phyloP scores from a whole-genome alignment of 306 rosid species.

The Pterocarpus macrocarpus region DNA sequence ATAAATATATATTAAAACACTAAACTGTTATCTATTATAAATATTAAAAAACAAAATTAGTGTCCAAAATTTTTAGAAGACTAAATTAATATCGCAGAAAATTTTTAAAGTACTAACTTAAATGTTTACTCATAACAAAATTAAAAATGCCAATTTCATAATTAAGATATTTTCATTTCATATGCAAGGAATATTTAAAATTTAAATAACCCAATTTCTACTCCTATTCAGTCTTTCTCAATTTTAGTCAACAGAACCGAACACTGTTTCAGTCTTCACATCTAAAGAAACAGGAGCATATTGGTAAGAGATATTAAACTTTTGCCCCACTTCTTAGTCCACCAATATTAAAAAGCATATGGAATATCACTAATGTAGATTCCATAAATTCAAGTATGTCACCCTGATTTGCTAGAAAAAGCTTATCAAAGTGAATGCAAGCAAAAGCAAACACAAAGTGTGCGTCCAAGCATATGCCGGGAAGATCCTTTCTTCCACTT shows the following conservation, averaged over 20 bases:
- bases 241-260: not conserved
- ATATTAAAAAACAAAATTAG: too few species aligned
- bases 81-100: too few species aligned
- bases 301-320: constrained; percentile 15
- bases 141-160: too few species aligned
- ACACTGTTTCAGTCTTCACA: not conserved
- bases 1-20: too few species aligned
- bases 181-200: too few species aligned
- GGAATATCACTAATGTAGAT: constrained; percentile 28
- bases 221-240: not conserved
- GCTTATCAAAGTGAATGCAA: not conserved
- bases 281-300: not conserved
- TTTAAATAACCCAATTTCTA: not conserved
- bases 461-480: constrained; percentile 28
- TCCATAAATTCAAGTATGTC: not conserved
- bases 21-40: too few species aligned
- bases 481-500: constrained; percentile 47
- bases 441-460: constrained; percentile 18
- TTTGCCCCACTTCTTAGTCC: not conserved
- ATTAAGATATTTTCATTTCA: too few species aligned
- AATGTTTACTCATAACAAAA: too few species aligned
- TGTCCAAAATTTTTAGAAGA: too few species aligned
- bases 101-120: too few species aligned
- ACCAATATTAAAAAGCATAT: not conserved
- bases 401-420: not conserved